phyloP scores from a whole-genome alignment of 345 rosid genomes.

The Reutealis trisperma region DNA sequence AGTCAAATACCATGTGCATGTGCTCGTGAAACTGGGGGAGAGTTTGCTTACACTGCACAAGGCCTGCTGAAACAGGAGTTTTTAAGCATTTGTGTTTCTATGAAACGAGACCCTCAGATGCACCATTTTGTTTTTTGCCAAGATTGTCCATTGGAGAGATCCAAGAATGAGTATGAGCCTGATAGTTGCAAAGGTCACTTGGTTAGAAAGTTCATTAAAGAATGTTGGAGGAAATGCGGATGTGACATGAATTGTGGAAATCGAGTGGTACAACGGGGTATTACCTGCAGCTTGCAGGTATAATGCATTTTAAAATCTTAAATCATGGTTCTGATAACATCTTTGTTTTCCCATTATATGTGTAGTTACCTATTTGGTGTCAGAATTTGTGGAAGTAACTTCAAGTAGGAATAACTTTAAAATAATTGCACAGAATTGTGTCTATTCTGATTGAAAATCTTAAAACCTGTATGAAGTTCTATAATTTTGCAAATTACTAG shows the following conservation, averaged over 20 bases:
- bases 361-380: not conserved
- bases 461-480: not conserved
- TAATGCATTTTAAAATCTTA: not conserved
- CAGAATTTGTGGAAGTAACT: not conserved
- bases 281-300: conserved; percentile 70
- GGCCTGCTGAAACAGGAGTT: conserved; percentile 63
- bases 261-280: conserved; percentile 80
- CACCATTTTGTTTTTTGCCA: conserved; percentile 54
- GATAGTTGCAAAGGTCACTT: conserved; percentile 70
- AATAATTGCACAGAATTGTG: not conserved
- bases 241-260: conserved; percentile 77
- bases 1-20: conserved; percentile 62
- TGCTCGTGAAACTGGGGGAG: conserved; percentile 84
- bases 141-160: conserved; percentile 72
- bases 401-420: not conserved
- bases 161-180: conserved; percentile 33
- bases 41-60: conserved; percentile 66
- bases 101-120: conserved; percentile 38
- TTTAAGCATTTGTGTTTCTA: conserved; percentile 47
- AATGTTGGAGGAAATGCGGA: conserved; percentile 94
- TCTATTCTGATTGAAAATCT: not conserved
- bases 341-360: not conserved
- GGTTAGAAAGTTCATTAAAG: conserved; percentile 80
- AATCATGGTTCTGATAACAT: not conserved
- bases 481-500: no score